Evolutionary conservation across 192 early-diverging fungal species (phyloP).

Genomic region (Ambispora gerdemannii): DNA sequence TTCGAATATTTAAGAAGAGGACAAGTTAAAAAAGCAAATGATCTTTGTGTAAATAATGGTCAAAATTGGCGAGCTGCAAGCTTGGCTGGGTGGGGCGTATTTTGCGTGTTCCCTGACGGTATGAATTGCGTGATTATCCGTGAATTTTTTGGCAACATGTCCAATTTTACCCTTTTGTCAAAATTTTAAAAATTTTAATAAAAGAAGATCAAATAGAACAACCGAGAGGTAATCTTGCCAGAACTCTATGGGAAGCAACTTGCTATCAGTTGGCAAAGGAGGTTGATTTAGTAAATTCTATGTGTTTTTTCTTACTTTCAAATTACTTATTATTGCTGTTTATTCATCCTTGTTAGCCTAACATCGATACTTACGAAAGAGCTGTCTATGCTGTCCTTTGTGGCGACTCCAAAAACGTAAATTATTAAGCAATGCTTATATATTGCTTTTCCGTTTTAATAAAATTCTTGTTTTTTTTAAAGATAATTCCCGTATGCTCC

Average conservation of each 20-base stretch:
- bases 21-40: constrained; percentile 55
- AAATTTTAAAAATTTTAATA: too few species aligned
- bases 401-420: constrained; percentile 70
- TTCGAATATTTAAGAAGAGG: constrained; percentile 79
- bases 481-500: constrained; percentile 57
- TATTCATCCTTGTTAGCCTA: constrained; percentile 38
- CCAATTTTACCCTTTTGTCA: too few species aligned
- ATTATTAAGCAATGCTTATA: constrained; percentile 23
- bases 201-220: too few species aligned
- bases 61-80: constrained; percentile 83
- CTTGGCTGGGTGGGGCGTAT: constrained; percentile 60
- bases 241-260: constrained; percentile 63
- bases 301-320: neutral
- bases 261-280: constrained; percentile 53
- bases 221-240: constrained; percentile 57
- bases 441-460: neutral
- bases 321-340: neutral
- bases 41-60: constrained; percentile 67
- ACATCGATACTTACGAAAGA: constrained; percentile 64
- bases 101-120: constrained; percentile 43
- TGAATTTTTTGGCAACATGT: too few species aligned
- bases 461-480: too few species aligned
- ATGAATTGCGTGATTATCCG: too few species aligned
- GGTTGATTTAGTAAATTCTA: constrained; percentile 34
- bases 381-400: constrained; percentile 72